Evolutionary conservation across 176 grass and related monocot species (phyloP), one percentile per base, ranked within the genome.

Genomic region (Eragrostis curvula): DNA sequence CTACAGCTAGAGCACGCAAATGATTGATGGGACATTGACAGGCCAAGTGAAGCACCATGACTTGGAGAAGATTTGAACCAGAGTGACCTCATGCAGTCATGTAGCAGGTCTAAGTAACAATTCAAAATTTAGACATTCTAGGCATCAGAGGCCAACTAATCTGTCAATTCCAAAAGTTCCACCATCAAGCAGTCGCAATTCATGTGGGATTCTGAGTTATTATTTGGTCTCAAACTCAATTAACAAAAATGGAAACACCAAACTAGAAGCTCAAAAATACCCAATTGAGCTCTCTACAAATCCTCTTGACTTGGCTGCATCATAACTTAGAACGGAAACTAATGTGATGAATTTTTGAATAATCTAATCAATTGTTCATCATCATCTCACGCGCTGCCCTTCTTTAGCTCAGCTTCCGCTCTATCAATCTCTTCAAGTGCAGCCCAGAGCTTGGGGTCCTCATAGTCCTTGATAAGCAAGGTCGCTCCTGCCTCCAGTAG

Each of bases 391-490:
- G 59, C 81, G 16, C 40, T 42, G 14, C 16, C 59, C 28, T 80
- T 84, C 89, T 84, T 93, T 56, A 93, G 68, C 81, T 87, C 88
- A 10, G 89, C 85, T 72, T 88, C 82, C 45, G 25, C 79, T 15
- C 39, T 82, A 5, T 90, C 89, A 6, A 92, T 66, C 50, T 89
- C 89, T n/a, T 91, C 85, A 8, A 99, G 85, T n/a, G 80, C 83
- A 10, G 45, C 84, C 91, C 96, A 96, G 71, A 99, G 91, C 41
- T 86, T 99, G 57, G 87, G 85, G 40, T 99, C 93, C 74, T 87
- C 87, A 12, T 99, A 99, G 60, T 99, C 87, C 80, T 88, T 99
- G 62, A 99, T 70, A 9, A 99, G 74, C 47, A 96, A 81, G 1
- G 83, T 66, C 28, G 93, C 96, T 64, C 96, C 89, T 15, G 96